phyloP scores from a whole-genome alignment of 495 filamentous ascomycete genomes.

The Massariosphaeria phaeospora region DNA sequence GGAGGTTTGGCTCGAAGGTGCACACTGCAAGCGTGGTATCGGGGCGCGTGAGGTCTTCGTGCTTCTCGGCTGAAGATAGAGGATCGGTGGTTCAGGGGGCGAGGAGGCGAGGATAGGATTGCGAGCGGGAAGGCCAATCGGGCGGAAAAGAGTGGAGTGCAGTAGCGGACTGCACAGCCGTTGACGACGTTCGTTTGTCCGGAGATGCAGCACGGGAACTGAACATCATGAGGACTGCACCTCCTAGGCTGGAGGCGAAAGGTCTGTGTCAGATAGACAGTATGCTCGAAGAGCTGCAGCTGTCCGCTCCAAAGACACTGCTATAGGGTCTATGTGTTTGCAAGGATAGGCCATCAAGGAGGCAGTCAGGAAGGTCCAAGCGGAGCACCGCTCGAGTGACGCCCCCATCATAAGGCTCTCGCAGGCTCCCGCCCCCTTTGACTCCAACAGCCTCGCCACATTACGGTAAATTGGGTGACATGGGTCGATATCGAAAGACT shows the following conservation, averaged over 20 bases:
- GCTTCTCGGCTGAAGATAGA: background rate
- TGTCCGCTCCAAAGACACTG: background rate
- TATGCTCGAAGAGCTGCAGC: background rate
- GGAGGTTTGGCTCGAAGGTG: background rate
- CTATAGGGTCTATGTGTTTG: background rate
- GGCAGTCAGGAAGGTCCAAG: background rate
- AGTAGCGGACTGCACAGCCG: constrained; percentile 16
- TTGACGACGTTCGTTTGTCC: background rate
- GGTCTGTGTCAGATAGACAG: background rate
- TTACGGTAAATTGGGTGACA: background rate
- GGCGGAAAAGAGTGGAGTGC: constrained; percentile 6
- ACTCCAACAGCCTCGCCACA: background rate
- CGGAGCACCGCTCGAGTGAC: background rate
- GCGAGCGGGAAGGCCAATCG: background rate
- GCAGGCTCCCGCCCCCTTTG: background rate
- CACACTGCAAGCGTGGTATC: background rate
- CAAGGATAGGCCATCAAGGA: background rate
- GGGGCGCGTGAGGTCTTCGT: constrained; percentile 2
- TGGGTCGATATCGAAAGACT: background rate
- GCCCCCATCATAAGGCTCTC: background rate
- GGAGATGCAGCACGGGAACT: background rate
- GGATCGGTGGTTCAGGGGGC: background rate
- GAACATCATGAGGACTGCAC: background rate
- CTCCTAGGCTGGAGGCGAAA: background rate
- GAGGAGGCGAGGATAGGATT: background rate